These are phyloP conservation scores for Nyctanthes arbortristis DNA, from an alignment of 257 asterid genomes.

Conservation along the genomic window DNA sequence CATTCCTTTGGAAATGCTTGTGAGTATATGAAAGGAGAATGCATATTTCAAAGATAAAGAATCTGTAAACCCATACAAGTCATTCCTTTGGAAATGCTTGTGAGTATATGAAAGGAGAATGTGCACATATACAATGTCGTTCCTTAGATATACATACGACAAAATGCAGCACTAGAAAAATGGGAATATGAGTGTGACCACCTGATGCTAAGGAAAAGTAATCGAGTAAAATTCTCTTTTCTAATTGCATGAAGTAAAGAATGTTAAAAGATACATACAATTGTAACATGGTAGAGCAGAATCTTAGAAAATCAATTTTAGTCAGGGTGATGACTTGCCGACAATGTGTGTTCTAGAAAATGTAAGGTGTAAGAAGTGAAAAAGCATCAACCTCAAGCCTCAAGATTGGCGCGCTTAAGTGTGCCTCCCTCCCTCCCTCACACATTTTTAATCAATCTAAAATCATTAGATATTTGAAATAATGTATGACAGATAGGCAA, in stretches of 20 bases:
- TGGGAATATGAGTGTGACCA: background rate
- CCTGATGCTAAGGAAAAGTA: background rate
- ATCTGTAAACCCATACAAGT: too few species aligned
- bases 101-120: too few species aligned
- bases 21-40: background rate
- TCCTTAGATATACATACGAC: background rate
- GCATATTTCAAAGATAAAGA: too few species aligned
- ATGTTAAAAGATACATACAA: background rate
- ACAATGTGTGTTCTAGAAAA: too few species aligned
- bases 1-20: background rate
- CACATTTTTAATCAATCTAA: too few species aligned
- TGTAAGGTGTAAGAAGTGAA: too few species aligned
- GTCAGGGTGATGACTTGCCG: background rate
- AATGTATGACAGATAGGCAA: too few species aligned
- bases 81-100: too few species aligned
- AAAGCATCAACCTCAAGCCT: too few species aligned
- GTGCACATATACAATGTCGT: background rate
- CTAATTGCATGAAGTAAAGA: background rate
- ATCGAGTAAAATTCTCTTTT: background rate
- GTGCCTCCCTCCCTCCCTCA: too few species aligned
- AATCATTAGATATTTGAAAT: too few species aligned
- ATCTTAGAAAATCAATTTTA: background rate
- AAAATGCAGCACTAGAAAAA: background rate
- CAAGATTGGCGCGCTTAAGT: too few species aligned
- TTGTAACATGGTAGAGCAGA: background rate